Conservation (phyloP, 495 filamentous ascomycete species). For the Aspergillus heteromorphus region DNA sequence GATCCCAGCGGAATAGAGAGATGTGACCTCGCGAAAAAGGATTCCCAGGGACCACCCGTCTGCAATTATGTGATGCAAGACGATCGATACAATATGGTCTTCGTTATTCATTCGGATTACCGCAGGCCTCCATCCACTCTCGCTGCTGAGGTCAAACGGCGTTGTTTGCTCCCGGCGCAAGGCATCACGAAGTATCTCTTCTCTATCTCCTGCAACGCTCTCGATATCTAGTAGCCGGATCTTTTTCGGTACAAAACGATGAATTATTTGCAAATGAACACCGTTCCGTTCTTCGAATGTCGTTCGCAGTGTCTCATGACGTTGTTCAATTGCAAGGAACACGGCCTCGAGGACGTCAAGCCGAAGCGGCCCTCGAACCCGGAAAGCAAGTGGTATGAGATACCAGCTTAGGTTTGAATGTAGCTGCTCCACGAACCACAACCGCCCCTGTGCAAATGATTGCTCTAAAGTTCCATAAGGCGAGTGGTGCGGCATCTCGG, state of each 20-base stretch:
- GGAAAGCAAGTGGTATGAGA: background rate
- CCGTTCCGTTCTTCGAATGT: background rate
- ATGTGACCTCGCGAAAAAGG: background rate
- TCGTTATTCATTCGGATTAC: background rate
- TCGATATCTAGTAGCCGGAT: background rate
- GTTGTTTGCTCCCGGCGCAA: background rate
- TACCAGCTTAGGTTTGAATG: background rate
- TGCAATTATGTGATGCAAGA: slow-evolving; percentile 1
- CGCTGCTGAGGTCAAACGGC: background rate
- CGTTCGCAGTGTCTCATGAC: slow-evolving; percentile 1
- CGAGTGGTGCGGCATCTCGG: background rate
- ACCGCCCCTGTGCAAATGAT: background rate
- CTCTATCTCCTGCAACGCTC: background rate
- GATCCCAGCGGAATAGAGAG: background rate
- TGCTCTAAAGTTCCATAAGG: background rate
- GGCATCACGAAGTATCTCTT: background rate
- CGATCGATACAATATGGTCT: background rate
- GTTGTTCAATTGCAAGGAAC: background rate
- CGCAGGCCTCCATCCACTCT: background rate
- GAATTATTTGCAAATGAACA: background rate
- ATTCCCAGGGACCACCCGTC: slow-evolving; percentile 1
- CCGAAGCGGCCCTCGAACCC: background rate
- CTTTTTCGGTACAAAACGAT: background rate
- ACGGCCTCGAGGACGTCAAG: background rate
- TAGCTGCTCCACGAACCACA: background rate